Conservation (phyloP, 164 flowering plant genomes). For the Taxillus chinensis region DNA sequence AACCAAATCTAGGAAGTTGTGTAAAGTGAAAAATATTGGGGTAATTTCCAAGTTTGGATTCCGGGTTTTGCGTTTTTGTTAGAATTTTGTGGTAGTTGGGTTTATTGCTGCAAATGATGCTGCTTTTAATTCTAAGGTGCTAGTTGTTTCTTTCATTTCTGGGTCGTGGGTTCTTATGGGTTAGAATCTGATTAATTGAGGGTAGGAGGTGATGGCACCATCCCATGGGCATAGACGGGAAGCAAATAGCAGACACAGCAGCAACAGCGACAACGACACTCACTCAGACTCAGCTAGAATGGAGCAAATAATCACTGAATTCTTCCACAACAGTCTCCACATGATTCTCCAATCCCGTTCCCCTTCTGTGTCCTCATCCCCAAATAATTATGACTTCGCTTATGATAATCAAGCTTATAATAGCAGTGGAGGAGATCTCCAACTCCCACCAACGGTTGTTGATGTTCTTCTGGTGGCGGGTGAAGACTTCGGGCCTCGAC, state of each 20-base stretch:
- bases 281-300: constrained; percentile 60
- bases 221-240: constrained; percentile 11
- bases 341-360: constrained; percentile 74
- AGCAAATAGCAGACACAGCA: too few species aligned
- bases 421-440: constrained; percentile 30
- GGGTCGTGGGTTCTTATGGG: not conserved
- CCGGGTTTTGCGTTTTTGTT: too few species aligned
- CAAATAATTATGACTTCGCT: constrained; percentile 69
- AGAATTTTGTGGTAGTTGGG: too few species aligned
- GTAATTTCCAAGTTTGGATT: too few species aligned
- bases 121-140: constrained; percentile 6
- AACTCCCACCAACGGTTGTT: constrained; percentile 65
- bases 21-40: too few species aligned
- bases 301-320: constrained; percentile 77
- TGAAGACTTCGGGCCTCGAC: constrained; percentile 35
- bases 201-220: constrained; percentile 25
- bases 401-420: constrained; percentile 32
- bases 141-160: not conserved
- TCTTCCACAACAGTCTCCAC: constrained; percentile 71
- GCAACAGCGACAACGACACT: constrained; percentile 4
- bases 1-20: too few species aligned
- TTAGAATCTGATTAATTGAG: not conserved
- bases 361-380: constrained; percentile 57
- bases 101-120: not conserved
- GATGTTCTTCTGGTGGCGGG: constrained; percentile 60